Evolutionary conservation across 192 early-diverging fungal genomes (phyloP), one percentile per base, ranked within the genome.

Genomic region (Podila horticola): DNA sequence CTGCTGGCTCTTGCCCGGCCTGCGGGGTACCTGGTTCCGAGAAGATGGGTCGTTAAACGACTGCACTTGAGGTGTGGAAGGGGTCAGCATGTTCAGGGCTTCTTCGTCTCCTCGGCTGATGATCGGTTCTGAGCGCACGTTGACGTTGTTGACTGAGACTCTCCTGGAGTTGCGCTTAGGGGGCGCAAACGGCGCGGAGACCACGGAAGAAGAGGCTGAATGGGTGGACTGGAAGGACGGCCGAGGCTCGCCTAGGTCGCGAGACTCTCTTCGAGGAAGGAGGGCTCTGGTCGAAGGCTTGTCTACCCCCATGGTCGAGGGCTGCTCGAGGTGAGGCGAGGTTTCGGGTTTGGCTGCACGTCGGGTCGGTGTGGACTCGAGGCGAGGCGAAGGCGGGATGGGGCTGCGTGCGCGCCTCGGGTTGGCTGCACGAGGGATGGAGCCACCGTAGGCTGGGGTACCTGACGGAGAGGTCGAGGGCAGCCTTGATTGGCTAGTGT

Each of bases 311-410:
- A 45, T 45, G 15, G 41, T 17, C 41, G 41, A 45, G 41, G 15
- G 13, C 4, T 12, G 41, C 41, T 45, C 41, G 41, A 45, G 41
- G 3, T 17, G 41, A 45, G 41, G 41, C 41, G 41, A 45, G 13
- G 11, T 6, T 6, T 34, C 33, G 3, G 33, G 33, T 6, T 34
- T 41, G 38, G 38, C 11, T 12, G 12, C 38, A 12, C 38, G 38
- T 41, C 38, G 38, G 17, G 51, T 52, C 19, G 48, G 62, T 10
- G 77, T 72, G 12, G 77, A 58, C 24, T 81, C 77, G 15, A 71
- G 58, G 11, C 62, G 67, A 34, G 77, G 66, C 10, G 77, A 73
- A 15, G 60, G 20, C 3, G 61, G 64, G 26, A 55, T 38, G 22
- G 67, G 71, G 26, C 55, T 81, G 29, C 77, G 65, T 3, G 57